Percentiles rank a stretch among this genome's conserved stretches.
Conservation (phyloP, 352 stramenopile species). For the Phytophthora vignae region DNA sequence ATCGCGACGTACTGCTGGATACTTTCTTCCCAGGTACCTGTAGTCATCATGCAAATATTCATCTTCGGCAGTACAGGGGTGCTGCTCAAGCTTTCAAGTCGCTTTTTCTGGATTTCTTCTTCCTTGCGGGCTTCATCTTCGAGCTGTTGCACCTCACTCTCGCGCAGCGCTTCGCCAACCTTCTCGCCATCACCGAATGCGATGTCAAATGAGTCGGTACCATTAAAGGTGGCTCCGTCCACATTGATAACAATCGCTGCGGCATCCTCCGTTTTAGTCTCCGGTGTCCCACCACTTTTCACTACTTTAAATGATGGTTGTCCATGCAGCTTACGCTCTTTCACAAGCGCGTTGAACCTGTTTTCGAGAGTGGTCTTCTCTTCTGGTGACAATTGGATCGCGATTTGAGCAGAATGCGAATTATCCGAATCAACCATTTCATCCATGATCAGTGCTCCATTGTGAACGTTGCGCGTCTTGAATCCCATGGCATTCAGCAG, state of each 20-base stretch:
- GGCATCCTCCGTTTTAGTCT: slow-evolving; percentile 5
- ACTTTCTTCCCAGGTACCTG: slow-evolving; percentile 72
- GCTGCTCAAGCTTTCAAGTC: slow-evolving; percentile 29
- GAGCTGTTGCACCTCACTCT: slow-evolving; percentile 36
- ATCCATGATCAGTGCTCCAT: slow-evolving; percentile 57
- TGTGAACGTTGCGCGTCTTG: slow-evolving; percentile 55
- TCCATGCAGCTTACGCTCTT: slow-evolving; percentile 38
- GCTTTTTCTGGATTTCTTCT: slow-evolving; percentile 35
- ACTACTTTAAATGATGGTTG: slow-evolving; percentile 28
- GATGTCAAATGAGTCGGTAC: slow-evolving; percentile 44
- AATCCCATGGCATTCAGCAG: slow-evolving; percentile 46
- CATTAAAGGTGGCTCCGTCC: slow-evolving; percentile 39
- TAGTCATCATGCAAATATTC: slow-evolving; percentile 79
- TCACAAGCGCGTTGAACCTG: slow-evolving; percentile 51
- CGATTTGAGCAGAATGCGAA: slow-evolving; percentile 41
- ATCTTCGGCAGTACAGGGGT: slow-evolving; percentile 51
- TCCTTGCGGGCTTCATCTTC: slow-evolving; percentile 30
- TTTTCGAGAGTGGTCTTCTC: slow-evolving; percentile 49
- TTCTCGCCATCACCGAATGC: slow-evolving; percentile 38
- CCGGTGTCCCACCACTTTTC: slow-evolving; percentile 9
- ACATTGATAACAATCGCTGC: slow-evolving; percentile 27
- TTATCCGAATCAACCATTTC: slow-evolving; percentile 46
- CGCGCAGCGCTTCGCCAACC: slow-evolving; percentile 31
- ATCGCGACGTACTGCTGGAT: slow-evolving; percentile 83
- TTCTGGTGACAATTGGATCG: slow-evolving; percentile 48